Evolutionary conservation across 1,284 basidiomycete genomes (phyloP).

Genomic region (Athelia psychrophila): DNA sequence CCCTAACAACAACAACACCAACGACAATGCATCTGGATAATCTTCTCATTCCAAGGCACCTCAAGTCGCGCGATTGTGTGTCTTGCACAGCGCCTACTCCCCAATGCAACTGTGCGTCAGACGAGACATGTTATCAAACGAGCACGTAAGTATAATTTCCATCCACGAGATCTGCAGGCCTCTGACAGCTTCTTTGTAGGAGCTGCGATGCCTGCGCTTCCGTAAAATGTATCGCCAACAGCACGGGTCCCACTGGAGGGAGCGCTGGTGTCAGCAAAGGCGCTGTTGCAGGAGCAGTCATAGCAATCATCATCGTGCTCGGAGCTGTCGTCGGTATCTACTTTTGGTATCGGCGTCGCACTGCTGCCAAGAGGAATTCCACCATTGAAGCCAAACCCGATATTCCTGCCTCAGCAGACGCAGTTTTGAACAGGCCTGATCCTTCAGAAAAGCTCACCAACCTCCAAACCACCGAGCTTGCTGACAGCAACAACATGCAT

Average conservation of each 20-base stretch:
- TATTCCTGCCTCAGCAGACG: slow-evolving; percentile 66
- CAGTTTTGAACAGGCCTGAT: slow-evolving; percentile 75
- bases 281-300: slow-evolving; percentile 70
- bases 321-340: slow-evolving; percentile 46
- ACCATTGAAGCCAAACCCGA: slow-evolving; percentile 50
- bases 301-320: slow-evolving; percentile 62
- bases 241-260: slow-evolving; percentile 14
- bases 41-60: slow-evolving; percentile 42
- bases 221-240: slow-evolving; percentile 43
- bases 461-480: slow-evolving; percentile 29
- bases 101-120: slow-evolving; percentile 52
- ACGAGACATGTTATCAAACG: slow-evolving; percentile 57
- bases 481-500: slow-evolving; percentile 24
- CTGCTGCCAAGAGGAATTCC: slow-evolving; percentile 23
- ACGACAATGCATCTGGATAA: slow-evolving; percentile 48
- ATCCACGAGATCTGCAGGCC: neutral
- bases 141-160: slow-evolving; percentile 46
- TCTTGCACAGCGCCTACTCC: slow-evolving; percentile 31
- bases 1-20: slow-evolving; percentile 10
- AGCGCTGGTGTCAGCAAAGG: slow-evolving; percentile 55
- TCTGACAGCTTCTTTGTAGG: slow-evolving; percentile 30
- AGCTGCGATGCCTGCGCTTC: slow-evolving; percentile 52
- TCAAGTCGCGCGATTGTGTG: slow-evolving; percentile 33
- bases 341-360: slow-evolving; percentile 62
- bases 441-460: slow-evolving; percentile 61